Base-by-base conservation (phyloP, 331 rosid genomes). In the Pyrus hybrid region DNA sequence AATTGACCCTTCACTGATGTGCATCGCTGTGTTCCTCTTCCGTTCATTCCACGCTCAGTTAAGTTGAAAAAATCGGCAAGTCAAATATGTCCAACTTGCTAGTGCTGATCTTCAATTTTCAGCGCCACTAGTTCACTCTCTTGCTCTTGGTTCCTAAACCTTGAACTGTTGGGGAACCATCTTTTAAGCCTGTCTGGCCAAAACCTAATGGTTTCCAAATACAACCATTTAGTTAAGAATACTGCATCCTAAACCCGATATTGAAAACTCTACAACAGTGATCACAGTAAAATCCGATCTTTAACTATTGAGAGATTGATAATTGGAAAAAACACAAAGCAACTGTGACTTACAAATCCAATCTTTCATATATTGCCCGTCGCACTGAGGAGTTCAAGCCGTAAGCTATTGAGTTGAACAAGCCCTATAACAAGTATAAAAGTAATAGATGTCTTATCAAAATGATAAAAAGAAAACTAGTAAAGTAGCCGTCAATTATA, bases 301-400 rank as follows among this genome's bases (percentile, higher is more conserved):
- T 26, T 3, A 41, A 1, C 47, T 26, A n/a, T 26, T 63, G 22
- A 61, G 47, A 61, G 5, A 21, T 16, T 35, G 61, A 16, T 17
- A 7, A 64, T 49, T 26, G 22, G 18, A 23, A 25, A 67, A 25
- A 75, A 14, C 7, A 2, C 18, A 20, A 22, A 7, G 30, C 60
- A 41, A 73, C 22, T 25, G 20, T 10, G 30, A 81, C 97, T 89
- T 82, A 95, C 99, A 85, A 83, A 63, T 92, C 96, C 65, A 88
- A 73, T 77, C 99, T 89, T 85, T 95, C 99, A 70, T 82, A 77
- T 83, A 95, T 84, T 80, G 93, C 96, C 51, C 93, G 90, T 20
- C 97, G 92, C 65, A 95, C 99, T 53, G 99, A 90, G 80, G 99
- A 92, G 82, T 92, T 95, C 78, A 95, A 87, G 82, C 97, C 99